Base-by-base conservation (phyloP, 345 rosid species). In the Salix purpurea region DNA sequence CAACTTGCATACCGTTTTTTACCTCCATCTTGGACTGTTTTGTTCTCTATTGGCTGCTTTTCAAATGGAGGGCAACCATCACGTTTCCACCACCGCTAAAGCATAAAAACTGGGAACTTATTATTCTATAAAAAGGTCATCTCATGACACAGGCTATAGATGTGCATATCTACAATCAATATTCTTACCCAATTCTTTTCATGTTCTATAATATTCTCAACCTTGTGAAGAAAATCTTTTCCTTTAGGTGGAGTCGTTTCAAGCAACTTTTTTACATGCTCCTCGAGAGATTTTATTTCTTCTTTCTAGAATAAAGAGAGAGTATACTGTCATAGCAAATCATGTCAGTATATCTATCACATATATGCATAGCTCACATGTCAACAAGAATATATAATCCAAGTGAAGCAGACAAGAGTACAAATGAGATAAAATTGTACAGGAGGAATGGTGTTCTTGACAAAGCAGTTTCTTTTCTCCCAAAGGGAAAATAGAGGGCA, bases 31-130 rank as follows among this genome's bases (percentile, higher is more conserved):
- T 73, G 94, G 39, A 80, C 80, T 39, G 84, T 70, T 87, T 87
- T 93, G 74, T 83, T 88, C 80, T 91, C 99, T 54, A 81, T 79
- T 14, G 87, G 95, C 78, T 91, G 99, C 81, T 92, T 96, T 82
- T 93, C 99, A 90, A 93, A 92, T 68, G 99, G 92, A 37, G 84
- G 97, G 79, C 99, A 96, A 56, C 98, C 98, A 86, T 96, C 98
- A 65, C 98, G 95, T 84, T 96, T 96, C 98, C 99, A 96, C 98
- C 98, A 96, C 28, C 92, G 91, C 99, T 96, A 80, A 67, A 79
- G 74, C 64, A 83, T 3, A 76, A 24, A 74, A 34, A 73, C 77
- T 52, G 73, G 40, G 61, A 42, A 66, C 19, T 74, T 54, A 78
- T 48, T 64, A 54, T 67, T 69, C 70, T 58, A 44, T 58, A 74